Evolutionary conservation across 441 rosid genomes (phyloP), one percentile per base, ranked within the genome.

Genomic region (Bocquillonia castaneifolia): DNA sequence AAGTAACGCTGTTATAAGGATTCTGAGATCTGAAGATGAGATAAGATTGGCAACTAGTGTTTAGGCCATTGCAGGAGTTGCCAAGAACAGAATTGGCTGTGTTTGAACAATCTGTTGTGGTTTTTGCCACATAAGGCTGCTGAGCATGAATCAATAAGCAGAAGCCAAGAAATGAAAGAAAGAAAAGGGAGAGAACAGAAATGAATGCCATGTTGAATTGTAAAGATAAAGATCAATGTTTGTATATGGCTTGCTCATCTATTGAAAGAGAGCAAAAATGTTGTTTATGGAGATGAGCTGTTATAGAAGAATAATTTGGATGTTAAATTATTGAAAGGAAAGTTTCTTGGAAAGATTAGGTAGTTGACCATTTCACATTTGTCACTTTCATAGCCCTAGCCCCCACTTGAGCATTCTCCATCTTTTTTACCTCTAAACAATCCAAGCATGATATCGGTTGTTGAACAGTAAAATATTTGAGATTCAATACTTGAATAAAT

Each of bases 1-100:
- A 69, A 4, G 86, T 28, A 48, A 83, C 84, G 17, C 74, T 82
- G 62, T 77, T 68, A 71, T 76, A 86, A 20, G 79, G 87, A 50
- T 92, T 82, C 32, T 45, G 73, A 22, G 95, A 80, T 65, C 96
- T 72, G 85, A 84, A 87, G 67, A 71, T 67, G 55, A 85, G 86
- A 72, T 85, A 90, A 54, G 86, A 28, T 42, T 69, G 84, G 74
- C 96, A 92, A 6, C 72, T 80, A 18, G 12, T 77, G 79, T 79
- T 83, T 14, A 75, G 78, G 77, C 89, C 95, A 68, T 86, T 90
- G 71, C 98, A 90, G 67, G 84, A 65, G 79, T 88, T 88, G 0
- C 95, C 96, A 25, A 90, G 77, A 64, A 68, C 82, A 10, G 95
- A 86, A 70, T 74, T 74, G 12, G 77, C 75, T 18, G 56, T 25